Conservation (phyloP, 2,329 filamentous ascomycete genomes). For the Onygenales sp. region DNA sequence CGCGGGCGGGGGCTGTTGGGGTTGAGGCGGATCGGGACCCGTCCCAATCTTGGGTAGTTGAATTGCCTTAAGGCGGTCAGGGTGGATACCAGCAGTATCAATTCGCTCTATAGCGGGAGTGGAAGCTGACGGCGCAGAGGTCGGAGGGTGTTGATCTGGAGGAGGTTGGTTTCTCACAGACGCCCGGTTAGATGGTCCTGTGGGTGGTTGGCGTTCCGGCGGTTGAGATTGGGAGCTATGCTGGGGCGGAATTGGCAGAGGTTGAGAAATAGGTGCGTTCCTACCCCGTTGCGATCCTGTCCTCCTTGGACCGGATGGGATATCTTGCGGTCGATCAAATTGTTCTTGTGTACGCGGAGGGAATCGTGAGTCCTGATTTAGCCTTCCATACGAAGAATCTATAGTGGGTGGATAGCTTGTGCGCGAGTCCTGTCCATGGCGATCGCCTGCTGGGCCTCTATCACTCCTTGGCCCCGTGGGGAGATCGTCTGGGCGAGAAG, state of each 20-base stretch:
- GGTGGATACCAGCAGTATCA: slow-evolving; percentile 42
- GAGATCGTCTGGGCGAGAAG: slow-evolving; percentile 33
- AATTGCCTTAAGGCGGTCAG: slow-evolving; percentile 42
- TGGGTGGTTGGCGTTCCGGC: slow-evolving; percentile 34
- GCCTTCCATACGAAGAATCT: slow-evolving; percentile 39
- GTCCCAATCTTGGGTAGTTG: slow-evolving; percentile 18
- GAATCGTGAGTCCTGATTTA: slow-evolving; percentile 31
- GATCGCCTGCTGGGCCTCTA: slow-evolving; percentile 14
- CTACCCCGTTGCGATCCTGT: slow-evolving; percentile 20
- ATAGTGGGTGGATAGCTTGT: slow-evolving; percentile 29
- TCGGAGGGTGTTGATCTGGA: slow-evolving; percentile 18
- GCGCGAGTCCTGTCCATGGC: slow-evolving; percentile 21
- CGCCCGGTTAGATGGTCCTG: slow-evolving; percentile 31
- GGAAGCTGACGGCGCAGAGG: slow-evolving; percentile 20
- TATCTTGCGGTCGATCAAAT: slow-evolving; percentile 30
- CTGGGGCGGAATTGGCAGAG: slow-evolving; percentile 12
- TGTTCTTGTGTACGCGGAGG: slow-evolving; percentile 35
- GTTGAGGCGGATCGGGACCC: slow-evolving; percentile 13
- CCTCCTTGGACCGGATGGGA: slow-evolving; percentile 46
- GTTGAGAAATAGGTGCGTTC: slow-evolving; percentile 25
- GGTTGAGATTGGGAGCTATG: slow-evolving; percentile 16
- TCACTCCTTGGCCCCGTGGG: slow-evolving; percentile 44
- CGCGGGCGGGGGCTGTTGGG: slow-evolving; percentile 17
- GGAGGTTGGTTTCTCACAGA: slow-evolving; percentile 26
- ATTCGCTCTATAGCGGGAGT: slow-evolving; percentile 23